Conservation (phyloP, 169 alveolate species). For the Cyclospora cayetanensis region DNA sequence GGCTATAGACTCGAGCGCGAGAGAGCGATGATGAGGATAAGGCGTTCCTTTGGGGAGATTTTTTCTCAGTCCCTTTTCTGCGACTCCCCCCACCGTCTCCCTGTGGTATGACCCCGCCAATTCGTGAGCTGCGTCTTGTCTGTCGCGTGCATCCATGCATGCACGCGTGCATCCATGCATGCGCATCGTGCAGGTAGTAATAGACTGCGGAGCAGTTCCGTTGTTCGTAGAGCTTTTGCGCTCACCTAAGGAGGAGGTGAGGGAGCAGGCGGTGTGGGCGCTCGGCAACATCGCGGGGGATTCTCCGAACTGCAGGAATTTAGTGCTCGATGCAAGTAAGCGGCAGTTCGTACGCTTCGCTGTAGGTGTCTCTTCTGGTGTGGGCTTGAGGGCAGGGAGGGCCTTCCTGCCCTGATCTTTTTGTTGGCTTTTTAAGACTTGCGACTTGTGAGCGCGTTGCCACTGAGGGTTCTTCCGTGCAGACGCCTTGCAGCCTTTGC, state of each 20-base stretch:
- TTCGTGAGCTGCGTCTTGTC: too few species aligned
- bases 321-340: slow-evolving; percentile 70
- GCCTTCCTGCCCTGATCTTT: too few species aligned
- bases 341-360: too few species aligned
- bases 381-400: too few species aligned
- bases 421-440: too few species aligned
- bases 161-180: neutral
- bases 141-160: neutral
- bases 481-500: slow-evolving; percentile 90
- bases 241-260: slow-evolving; percentile 93
- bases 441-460: too few species aligned
- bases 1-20: too few species aligned
- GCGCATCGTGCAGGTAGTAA: slow-evolving; percentile 45
- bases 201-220: slow-evolving; percentile 69
- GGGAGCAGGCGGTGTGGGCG: slow-evolving; percentile 99
- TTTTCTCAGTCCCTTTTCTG: too few species aligned
- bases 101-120: too few species aligned
- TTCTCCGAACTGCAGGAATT: slow-evolving; percentile 93
- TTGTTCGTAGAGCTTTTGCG: slow-evolving; percentile 79
- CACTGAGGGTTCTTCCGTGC: neutral
- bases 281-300: slow-evolving; percentile 99
- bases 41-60: too few species aligned
- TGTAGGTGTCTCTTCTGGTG: slow-evolving; percentile 38
- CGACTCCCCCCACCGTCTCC: too few species aligned
- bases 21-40: too few species aligned